A percentile compares a stretch with the other conserved stretches of the same genome.
These are phyloP conservation scores for Tardiomyces blankii DNA, from an alignment of 1,139 yeast species.

Conservation along the genomic window DNA sequence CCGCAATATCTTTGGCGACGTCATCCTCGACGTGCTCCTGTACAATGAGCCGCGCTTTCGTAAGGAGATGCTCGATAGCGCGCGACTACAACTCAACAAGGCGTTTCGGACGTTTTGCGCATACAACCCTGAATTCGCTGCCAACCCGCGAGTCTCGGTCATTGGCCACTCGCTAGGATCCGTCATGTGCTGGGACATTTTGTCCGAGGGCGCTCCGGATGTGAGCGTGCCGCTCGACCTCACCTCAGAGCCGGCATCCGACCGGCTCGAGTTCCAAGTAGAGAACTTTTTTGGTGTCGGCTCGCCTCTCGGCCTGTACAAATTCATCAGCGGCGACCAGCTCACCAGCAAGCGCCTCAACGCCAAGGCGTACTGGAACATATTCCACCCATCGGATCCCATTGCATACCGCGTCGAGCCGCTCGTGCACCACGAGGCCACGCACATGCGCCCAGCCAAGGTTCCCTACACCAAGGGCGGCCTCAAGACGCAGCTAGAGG, in stretches of 20 bases:
- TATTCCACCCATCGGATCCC: constrained; percentile 32
- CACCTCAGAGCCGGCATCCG: background rate
- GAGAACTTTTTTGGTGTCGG: constrained; percentile 77
- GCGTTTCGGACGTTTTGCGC: constrained; percentile 46
- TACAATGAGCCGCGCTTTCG: constrained; percentile 62
- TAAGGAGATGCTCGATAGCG: constrained; percentile 53
- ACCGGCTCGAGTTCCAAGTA: constrained; percentile 50
- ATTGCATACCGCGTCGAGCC: constrained; percentile 29
- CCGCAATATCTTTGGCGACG: constrained; percentile 74
- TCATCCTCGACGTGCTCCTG: constrained; percentile 73
- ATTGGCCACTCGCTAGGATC: constrained; percentile 92
- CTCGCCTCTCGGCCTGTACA: constrained; percentile 79
- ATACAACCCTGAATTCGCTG: constrained; percentile 54
- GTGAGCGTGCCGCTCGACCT: constrained; percentile 2
- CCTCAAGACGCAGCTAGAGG: constrained; percentile 35
- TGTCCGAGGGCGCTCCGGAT: constrained; percentile 46
- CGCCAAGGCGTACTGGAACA: constrained; percentile 28
- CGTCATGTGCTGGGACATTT: constrained; percentile 68
- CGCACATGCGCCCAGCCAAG: constrained; percentile 47
- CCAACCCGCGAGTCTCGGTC: constrained; percentile 58
- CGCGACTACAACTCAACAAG: constrained; percentile 57
- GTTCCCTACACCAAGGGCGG: constrained; percentile 43
- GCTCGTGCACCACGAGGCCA: constrained; percentile 33
- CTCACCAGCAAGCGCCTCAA: background rate
- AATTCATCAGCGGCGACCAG: constrained; percentile 15